A percentile compares a stretch with the other conserved stretches of the same genome.
These are phyloP conservation scores for Tricholoma sp. DNA, from an alignment of 768 basidiomycete genomes.

Conservation along the genomic window DNA sequence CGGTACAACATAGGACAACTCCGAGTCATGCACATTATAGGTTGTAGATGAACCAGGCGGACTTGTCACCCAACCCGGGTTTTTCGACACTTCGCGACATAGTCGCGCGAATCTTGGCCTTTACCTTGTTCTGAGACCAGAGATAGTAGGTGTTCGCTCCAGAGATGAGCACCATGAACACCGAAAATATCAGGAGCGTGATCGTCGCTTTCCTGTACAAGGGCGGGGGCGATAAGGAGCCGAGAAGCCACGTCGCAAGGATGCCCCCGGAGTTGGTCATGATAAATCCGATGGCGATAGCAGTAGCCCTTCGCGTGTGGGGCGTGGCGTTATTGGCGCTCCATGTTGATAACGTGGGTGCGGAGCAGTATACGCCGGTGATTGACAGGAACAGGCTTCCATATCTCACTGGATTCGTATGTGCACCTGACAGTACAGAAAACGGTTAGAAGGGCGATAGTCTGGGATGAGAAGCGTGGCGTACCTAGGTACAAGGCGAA, in stretches of 20 bases:
- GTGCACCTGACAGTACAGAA: constrained; percentile 27
- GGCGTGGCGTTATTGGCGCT: constrained; percentile 57
- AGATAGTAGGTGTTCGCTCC: constrained; percentile 37
- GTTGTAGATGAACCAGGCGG: constrained; percentile 51
- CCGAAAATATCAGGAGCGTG: constrained; percentile 34
- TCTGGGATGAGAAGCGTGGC: constrained; percentile 8
- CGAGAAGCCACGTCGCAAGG: constrained; percentile 56
- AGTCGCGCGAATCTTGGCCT: constrained; percentile 30
- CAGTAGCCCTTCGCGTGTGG: constrained; percentile 50
- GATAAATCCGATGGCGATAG: constrained; percentile 52
- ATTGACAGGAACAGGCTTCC: constrained; percentile 53
- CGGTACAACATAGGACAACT: not conserved
- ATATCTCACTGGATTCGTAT: constrained; percentile 39
- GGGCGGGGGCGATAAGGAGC: constrained; percentile 43
- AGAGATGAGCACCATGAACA: constrained; percentile 33
- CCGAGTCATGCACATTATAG: constrained; percentile 23
- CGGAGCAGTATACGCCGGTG: constrained; percentile 46
- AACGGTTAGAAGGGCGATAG: not conserved
- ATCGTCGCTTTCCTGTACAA: constrained; percentile 45
- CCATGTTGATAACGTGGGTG: constrained; percentile 55
- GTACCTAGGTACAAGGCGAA: constrained; percentile 53
- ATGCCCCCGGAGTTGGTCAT: constrained; percentile 58
- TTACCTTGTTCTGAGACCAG: constrained; percentile 38
- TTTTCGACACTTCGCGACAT: constrained; percentile 30
- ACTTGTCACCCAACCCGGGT: constrained; percentile 40